phyloP scores from a whole-genome alignment of 208 protist species.

The Endotrypanum monterogeii region DNA sequence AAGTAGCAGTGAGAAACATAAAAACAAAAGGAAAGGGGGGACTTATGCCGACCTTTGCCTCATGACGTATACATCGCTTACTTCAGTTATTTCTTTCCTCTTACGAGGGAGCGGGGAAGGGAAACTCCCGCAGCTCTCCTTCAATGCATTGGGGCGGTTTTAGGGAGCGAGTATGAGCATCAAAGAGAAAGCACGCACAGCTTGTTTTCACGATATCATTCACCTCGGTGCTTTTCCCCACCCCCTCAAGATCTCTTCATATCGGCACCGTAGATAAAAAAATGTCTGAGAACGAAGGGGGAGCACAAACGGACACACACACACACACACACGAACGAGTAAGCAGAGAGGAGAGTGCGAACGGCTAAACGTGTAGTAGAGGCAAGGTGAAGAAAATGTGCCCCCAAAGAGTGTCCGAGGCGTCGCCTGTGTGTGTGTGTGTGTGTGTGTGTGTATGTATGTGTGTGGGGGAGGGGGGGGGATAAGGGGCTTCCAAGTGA shows the following conservation, averaged over 20 bases:
- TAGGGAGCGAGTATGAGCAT: too few relatives aligned
- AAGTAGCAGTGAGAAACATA: neutral
- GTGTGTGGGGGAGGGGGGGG: neutral
- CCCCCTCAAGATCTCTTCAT: neutral
- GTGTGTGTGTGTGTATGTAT: neutral
- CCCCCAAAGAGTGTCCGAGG: neutral
- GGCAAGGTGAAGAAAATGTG: neutral
- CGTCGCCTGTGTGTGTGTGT: neutral
- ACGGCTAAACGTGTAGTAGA: neutral
- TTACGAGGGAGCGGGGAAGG: neutral
- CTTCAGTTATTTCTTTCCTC: neutral
- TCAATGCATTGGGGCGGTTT: neutral
- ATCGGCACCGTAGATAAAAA: neutral
- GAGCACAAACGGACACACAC: too few relatives aligned
- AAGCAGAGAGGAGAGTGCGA: neutral
- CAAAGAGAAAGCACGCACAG: neutral
- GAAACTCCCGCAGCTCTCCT: neutral
- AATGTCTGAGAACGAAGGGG: neutral
- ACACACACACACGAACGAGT: neutral
- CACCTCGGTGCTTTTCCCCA: neutral
- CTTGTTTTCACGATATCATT: neutral
- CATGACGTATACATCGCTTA: conserved; percentile 8
- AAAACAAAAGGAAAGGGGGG: neutral
- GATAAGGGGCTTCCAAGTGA: neutral
- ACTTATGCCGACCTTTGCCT: neutral